Percentiles rank a stretch among this genome's conserved stretches.
Evolutionary conservation across 2,329 filamentous ascomycete species (phyloP).

Genomic region (Pseudogymnoascus sp.): DNA sequence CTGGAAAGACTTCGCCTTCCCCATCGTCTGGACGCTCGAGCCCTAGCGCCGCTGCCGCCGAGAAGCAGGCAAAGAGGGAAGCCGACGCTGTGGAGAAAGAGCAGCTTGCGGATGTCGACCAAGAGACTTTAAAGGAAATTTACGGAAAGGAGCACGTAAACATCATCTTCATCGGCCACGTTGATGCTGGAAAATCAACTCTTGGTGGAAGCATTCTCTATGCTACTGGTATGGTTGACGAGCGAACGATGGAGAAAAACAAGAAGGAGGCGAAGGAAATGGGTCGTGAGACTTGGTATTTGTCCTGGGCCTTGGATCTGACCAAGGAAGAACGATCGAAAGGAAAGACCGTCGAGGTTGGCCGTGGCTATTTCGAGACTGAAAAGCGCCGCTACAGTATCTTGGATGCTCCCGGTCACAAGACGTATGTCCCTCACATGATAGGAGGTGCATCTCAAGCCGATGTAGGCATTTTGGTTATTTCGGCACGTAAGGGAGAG

Average conservation of each 20-base stretch:
- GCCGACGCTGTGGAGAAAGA: constrained; percentile 74
- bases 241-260: constrained; percentile 97
- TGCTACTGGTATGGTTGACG: constrained; percentile 96
- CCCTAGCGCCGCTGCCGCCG: constrained; percentile 53
- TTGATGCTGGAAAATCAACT: constrained; percentile 96
- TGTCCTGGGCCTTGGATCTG: constrained; percentile 95
- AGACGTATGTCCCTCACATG: constrained; percentile 97
- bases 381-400: constrained; percentile 95
- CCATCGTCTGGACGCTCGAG: constrained; percentile 80
- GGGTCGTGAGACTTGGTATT: constrained; percentile 95
- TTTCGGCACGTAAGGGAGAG: constrained; percentile 93
- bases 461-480: constrained; percentile 90
- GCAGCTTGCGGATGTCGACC: constrained; percentile 63
- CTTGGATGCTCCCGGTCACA: constrained; percentile 92
- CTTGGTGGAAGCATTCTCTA: constrained; percentile 90
- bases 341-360: constrained; percentile 97
- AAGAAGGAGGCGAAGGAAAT: constrained; percentile 93
- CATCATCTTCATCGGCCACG: constrained; percentile 96
- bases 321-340: constrained; percentile 94
- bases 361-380: constrained; percentile 92
- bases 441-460: constrained; percentile 91
- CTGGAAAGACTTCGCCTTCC: constrained; percentile 69
- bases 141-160: constrained; percentile 93
- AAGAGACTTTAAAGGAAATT: constrained; percentile 84
- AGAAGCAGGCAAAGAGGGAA: constrained; percentile 51